Evolutionary conservation across 2,329 filamentous ascomycete species (phyloP).

Genomic region (Diaporthe eres): DNA sequence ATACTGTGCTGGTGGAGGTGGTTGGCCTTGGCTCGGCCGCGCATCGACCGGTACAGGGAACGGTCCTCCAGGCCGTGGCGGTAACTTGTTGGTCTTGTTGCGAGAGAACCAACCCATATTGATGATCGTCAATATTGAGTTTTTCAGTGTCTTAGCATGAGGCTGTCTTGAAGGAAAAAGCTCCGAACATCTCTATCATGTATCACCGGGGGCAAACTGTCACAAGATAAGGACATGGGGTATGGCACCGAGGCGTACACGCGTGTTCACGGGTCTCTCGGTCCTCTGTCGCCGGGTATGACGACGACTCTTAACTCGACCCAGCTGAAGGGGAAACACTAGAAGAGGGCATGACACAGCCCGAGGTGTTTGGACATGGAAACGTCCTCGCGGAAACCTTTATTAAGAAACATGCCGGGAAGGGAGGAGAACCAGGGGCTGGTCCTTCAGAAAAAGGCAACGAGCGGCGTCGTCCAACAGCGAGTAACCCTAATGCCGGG

Average conservation of each 20-base stretch:
- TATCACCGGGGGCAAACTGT: constrained; percentile 1
- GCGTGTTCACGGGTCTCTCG: constrained; percentile 12
- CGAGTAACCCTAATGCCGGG: constrained; percentile 25
- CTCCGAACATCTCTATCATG: constrained; percentile 24
- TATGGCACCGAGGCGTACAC: constrained; percentile 24
- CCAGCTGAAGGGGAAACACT: constrained; percentile 28
- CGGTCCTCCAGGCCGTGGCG: constrained; percentile 22
- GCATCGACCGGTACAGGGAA: constrained; percentile 23
- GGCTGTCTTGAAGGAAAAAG: constrained; percentile 10
- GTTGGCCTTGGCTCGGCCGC: constrained; percentile 16
- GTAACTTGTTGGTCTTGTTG: constrained; percentile 37
- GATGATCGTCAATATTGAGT: neutral
- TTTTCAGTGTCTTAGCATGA: constrained; percentile 20
- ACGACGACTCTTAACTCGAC: constrained; percentile 25
- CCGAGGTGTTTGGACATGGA: neutral
- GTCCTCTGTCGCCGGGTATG: constrained; percentile 7
- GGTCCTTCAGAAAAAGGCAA: neutral
- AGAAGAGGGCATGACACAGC: constrained; percentile 22
- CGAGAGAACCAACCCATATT: constrained; percentile 40
- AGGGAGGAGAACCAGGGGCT: neutral
- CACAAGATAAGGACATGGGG: constrained; percentile 10
- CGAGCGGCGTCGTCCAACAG: constrained; percentile 19
- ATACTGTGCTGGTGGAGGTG: constrained; percentile 32
- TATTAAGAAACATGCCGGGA: constrained; percentile 17
- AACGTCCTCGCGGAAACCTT: constrained; percentile 4